Evolutionary conservation across 2,329 filamentous ascomycete species (phyloP), one percentile per base, ranked within the genome.

Genomic region (Trichoderma sp.): DNA sequence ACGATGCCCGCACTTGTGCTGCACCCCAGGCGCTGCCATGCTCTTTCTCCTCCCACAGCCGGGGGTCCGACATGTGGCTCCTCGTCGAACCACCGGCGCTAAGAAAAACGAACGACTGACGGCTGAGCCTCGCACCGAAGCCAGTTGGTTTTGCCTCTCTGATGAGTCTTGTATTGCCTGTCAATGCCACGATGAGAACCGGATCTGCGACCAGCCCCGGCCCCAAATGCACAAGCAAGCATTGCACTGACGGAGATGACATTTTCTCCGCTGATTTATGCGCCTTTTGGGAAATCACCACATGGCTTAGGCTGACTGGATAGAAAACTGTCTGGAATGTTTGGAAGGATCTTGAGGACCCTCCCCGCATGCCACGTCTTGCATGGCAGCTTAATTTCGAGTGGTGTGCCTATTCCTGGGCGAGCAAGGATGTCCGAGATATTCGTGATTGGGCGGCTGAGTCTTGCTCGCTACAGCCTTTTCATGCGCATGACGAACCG

Each of bases 61-160:
- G 56, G 68, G 68, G 68, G 45, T 21, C n/a, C 31, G 68, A 27
- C 27, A 21, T 24, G 59, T 72, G 56, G 67, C 35, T 71, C 67
- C 53, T 71, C 27, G 56, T 71, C 68, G 56, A 62, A 71, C 56
- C 56, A 63, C 68, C 59, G 69, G 29, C 69, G 59, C 69, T 63
- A 71, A 63, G 59, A 16, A 64, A 72, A 72, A 35, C 69, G 59
- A 64, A 53, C 69, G 69, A 64, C 69, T 72, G 69, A 72, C 38
- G 69, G 69, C 69, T 72, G 69, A 72, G 69, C 69, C 59, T 72
- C 38, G 29, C n/a, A 27, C 16, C 24, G 18, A 31, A 3, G 4
- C 56, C 41, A n/a, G n/a, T 31, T 27, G 18, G 5, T 5, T 41
- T 18, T 21, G 65, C 29, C 59, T 53, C 18, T 18, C 29, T 16